phyloP scores from a whole-genome alignment of 1,284 basidiomycete genomes.

The Peniophora sp. region DNA sequence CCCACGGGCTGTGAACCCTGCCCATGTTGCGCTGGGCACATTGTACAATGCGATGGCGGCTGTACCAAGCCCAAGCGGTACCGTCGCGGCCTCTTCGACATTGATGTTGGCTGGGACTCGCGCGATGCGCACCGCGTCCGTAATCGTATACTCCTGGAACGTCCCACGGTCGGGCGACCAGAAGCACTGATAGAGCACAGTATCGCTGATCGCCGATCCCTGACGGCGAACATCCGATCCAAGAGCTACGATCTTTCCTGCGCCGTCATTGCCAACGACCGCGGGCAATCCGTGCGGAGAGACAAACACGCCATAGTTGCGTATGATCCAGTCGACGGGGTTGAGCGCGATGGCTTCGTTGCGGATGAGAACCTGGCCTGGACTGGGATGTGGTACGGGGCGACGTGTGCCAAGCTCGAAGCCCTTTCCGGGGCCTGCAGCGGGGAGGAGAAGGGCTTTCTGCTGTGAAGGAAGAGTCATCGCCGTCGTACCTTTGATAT shows the following conservation, averaged over 20 bases:
- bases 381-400: slow-evolving; percentile 15
- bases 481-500: too few species aligned
- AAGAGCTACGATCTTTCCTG: slow-evolving; percentile 38
- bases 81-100: slow-evolving; percentile 21
- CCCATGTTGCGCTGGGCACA: not conserved
- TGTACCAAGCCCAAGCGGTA: slow-evolving; percentile 21
- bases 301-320: slow-evolving; percentile 12
- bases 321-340: slow-evolving; percentile 32
- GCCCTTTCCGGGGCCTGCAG: slow-evolving; percentile 5
- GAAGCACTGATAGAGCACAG: slow-evolving; percentile 28
- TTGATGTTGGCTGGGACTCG: slow-evolving; percentile 23
- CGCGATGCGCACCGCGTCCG: slow-evolving; percentile 18
- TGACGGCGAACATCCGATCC: slow-evolving; percentile 35
- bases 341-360: slow-evolving; percentile 25
- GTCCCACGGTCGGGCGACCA: slow-evolving; percentile 13
- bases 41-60: slow-evolving; percentile 19
- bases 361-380: slow-evolving; percentile 26
- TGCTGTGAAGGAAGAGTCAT: slow-evolving; percentile 10
- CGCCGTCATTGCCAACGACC: slow-evolving; percentile 40
- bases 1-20: slow-evolving; percentile 12
- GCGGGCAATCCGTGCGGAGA: slow-evolving; percentile 24
- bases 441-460: slow-evolving; percentile 18
- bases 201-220: slow-evolving; percentile 33
- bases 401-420: slow-evolving; percentile 11
- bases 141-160: slow-evolving; percentile 26